These are phyloP conservation scores for Bipolaris victoriae DNA, from an alignment of 2,329 filamentous ascomycete genomes.

Conservation along the genomic window DNA sequence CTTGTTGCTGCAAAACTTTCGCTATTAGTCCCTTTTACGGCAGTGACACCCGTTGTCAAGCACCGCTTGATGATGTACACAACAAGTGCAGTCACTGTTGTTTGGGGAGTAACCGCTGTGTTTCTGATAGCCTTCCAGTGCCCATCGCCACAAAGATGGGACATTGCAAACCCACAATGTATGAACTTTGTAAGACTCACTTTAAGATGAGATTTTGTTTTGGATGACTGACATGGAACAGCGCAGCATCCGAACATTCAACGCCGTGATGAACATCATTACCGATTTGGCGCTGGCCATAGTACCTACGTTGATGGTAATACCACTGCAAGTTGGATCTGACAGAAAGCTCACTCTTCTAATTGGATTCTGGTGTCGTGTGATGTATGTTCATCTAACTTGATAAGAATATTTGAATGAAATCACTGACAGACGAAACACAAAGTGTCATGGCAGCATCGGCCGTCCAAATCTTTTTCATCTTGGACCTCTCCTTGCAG, in stretches of 20 bases:
- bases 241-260: constrained; percentile 8
- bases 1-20: constrained; percentile 6
- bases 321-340: not conserved
- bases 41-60: not conserved
- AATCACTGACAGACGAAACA: not conserved
- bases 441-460: constrained; percentile 2
- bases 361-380: constrained; percentile 4
- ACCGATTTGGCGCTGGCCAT: constrained; percentile 7
- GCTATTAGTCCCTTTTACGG: not conserved
- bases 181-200: not conserved
- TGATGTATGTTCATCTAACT: not conserved
- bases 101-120: constrained; percentile 3
- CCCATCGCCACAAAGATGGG: not conserved
- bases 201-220: not conserved
- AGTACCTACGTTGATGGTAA: constrained; percentile 4
- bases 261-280: constrained; percentile 6
- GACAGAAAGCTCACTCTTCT: not conserved
- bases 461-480: not conserved
- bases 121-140: constrained; percentile 14
- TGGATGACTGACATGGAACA: not conserved
- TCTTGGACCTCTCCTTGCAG: not conserved
- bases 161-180: constrained; percentile 4
- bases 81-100: not conserved
- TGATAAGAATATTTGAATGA: not conserved
- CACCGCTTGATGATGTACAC: not conserved